Evolutionary conservation across 2,329 filamentous ascomycete genomes (phyloP).

Genomic region (Ascosphaera acerosa): DNA sequence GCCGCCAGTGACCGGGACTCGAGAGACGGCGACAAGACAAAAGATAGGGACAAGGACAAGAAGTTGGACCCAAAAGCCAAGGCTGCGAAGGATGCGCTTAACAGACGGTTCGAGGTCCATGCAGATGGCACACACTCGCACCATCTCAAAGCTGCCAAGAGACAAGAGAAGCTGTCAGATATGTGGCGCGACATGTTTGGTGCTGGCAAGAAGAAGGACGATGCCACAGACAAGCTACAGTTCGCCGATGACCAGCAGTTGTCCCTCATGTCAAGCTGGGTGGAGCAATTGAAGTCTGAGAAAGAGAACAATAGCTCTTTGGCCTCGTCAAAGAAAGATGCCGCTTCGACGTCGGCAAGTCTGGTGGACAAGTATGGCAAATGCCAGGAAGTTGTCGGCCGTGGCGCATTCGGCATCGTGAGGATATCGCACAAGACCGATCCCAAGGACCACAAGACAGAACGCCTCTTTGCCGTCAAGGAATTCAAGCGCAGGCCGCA

Average conservation of each 20-base stretch:
- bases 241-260: conserved; percentile 54
- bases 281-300: conserved; percentile 74
- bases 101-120: conserved; percentile 30
- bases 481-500: conserved; percentile 53
- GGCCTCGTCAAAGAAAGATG: conserved; percentile 50
- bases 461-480: conserved; percentile 55
- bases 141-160: conserved; percentile 63
- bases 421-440: conserved; percentile 91
- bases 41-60: conserved; percentile 10
- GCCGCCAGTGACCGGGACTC: conserved; percentile 2
- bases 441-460: conserved; percentile 35
- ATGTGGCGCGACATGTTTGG: conserved; percentile 66
- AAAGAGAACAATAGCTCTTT: conserved; percentile 55
- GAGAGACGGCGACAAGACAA: conserved; percentile 4
- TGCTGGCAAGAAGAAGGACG: conserved; percentile 55
- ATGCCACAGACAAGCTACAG: conserved; percentile 25
- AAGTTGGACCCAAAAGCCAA: conserved; percentile 9
- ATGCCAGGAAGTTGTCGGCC: conserved; percentile 88
- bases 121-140: conserved; percentile 58
- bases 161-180: conserved; percentile 84
- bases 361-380: conserved; percentile 95
- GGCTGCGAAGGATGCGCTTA: conserved; percentile 11
- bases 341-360: conserved; percentile 47
- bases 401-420: conserved; percentile 91
- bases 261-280: conserved; percentile 86